Conservation (phyloP, 2,329 filamentous ascomycete genomes). For the Aspergillus sclerotialis region DNA sequence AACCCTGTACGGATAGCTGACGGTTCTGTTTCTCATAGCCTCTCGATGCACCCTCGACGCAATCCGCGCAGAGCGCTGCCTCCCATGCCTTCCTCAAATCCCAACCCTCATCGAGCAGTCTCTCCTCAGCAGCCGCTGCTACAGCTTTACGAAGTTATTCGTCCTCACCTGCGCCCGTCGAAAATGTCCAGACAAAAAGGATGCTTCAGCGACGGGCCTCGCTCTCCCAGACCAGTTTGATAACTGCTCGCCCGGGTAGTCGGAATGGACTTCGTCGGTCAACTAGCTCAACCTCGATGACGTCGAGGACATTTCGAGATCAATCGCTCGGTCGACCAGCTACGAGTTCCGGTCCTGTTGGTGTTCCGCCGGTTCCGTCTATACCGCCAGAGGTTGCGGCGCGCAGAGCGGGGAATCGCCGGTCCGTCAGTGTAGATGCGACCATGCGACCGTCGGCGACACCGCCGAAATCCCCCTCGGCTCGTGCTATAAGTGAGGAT, state of each 20-base stretch:
- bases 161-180: conserved; percentile 70
- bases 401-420: conserved; percentile 27
- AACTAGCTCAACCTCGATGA: conserved; percentile 75
- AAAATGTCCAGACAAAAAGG: conserved; percentile 80
- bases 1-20: too few relatives aligned
- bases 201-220: conserved; percentile 68
- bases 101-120: conserved; percentile 55
- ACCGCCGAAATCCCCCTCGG: conserved; percentile 24
- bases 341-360: conserved; percentile 39
- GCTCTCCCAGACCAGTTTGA: conserved; percentile 52
- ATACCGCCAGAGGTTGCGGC: conserved; percentile 51
- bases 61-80: conserved; percentile 72
- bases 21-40: conserved; percentile 45
- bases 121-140: conserved; percentile 81
- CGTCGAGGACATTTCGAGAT: conserved; percentile 77
- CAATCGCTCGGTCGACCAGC: conserved; percentile 52
- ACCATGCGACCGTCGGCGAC: conserved; percentile 41
- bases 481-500: conserved; percentile 36
- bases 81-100: conserved; percentile 71
- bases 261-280: conserved; percentile 52
- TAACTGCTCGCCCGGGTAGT: conserved; percentile 32
- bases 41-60: conserved; percentile 57
- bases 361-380: conserved; percentile 66
- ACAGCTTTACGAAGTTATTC: conserved; percentile 74
- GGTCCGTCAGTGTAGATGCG: conserved; percentile 48